Base-by-base conservation (phyloP, 768 basidiomycete species). In the Pilatotrama ljubarskyi region DNA sequence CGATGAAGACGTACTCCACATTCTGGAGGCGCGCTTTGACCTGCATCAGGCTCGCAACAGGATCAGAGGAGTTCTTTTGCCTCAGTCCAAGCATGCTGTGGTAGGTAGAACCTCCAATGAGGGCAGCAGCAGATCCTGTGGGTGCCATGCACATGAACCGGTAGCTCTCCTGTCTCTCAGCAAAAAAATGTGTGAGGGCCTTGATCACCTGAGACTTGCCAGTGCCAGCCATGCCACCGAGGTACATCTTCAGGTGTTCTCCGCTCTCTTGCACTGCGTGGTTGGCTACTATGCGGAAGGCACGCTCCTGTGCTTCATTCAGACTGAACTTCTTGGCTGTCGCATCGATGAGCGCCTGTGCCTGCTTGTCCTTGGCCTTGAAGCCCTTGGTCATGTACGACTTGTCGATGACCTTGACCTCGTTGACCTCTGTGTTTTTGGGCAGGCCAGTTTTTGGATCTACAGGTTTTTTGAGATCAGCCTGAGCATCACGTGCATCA, bases 1-100 rank as follows among this genome's bases (percentile, higher is more conserved):
- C 76, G 17, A 78, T 58, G 42, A 79, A 76, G 9, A 78, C 62
- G 63, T 77, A 77, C 0, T 76, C 66, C 10, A 77, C 73, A 18
- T 74, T 70, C 22, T 63, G 40, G 17, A 58, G 32, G 18, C 26
- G 37, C 13, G 26, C 40, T 22, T 40, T 48, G 14, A 58, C 50
- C 10, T 37, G 24, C 13, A 29, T 22, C 25, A 58, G 32, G 11
- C 40, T 44, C 2, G 40, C 53, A 6, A 36, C 13, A 24, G 25
- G 55, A 17, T 25, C 59, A 50, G 15, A 64, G 29, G 17, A 51
- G 42, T 25, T 50, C 50, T 29, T 65, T 51, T 22, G 20, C 32
- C 49, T 15, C 9, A 50, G 36, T 17, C 49, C 49, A 29, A 50
- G 32, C 49, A 50, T 50, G 9, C 29, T 36, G 41, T 65, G 62